Evolutionary conservation across 352 stramenopile genomes (phyloP).

Genomic region (Phytophthora chlamydospora): DNA sequence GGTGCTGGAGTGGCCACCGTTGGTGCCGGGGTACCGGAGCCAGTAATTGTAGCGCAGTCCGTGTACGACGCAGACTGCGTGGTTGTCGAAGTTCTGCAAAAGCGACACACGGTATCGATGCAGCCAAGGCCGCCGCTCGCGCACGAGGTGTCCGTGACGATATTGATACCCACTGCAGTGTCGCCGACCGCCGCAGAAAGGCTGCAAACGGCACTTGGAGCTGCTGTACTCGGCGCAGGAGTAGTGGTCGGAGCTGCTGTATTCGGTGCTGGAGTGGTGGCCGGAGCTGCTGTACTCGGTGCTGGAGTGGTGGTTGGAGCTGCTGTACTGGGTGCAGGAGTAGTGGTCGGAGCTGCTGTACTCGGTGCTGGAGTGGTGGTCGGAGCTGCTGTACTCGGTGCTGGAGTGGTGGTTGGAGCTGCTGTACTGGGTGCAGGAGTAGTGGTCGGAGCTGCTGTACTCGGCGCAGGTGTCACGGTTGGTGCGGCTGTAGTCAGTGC

Average conservation of each 20-base stretch:
- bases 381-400: slow-evolving; percentile 1
- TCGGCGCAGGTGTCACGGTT: background rate
- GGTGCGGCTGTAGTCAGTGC: slow-evolving; percentile 2
- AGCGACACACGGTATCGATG: slow-evolving; percentile 41
- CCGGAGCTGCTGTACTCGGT: background rate
- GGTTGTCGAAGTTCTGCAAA: slow-evolving; percentile 35
- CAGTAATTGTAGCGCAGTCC: slow-evolving; percentile 21
- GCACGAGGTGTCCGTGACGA: slow-evolving; percentile 37
- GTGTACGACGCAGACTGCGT: slow-evolving; percentile 29
- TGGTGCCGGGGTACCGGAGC: slow-evolving; percentile 3
- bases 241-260: slow-evolving; percentile 4
- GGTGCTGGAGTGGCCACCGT: slow-evolving; percentile 4
- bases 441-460: slow-evolving; percentile 4
- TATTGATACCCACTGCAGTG: slow-evolving; percentile 28
- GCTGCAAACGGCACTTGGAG: slow-evolving; percentile 8
- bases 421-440: background rate
- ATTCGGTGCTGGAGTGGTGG: background rate
- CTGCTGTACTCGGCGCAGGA: slow-evolving; percentile 2
- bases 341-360: background rate
- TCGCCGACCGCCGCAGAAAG: slow-evolving; percentile 18
- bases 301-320: background rate
- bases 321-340: background rate
- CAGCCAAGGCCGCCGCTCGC: slow-evolving; percentile 41
- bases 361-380: background rate
- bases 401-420: background rate